Conservation (phyloP, 2,329 filamentous ascomycete species). For the Aciculosporium take region DNA sequence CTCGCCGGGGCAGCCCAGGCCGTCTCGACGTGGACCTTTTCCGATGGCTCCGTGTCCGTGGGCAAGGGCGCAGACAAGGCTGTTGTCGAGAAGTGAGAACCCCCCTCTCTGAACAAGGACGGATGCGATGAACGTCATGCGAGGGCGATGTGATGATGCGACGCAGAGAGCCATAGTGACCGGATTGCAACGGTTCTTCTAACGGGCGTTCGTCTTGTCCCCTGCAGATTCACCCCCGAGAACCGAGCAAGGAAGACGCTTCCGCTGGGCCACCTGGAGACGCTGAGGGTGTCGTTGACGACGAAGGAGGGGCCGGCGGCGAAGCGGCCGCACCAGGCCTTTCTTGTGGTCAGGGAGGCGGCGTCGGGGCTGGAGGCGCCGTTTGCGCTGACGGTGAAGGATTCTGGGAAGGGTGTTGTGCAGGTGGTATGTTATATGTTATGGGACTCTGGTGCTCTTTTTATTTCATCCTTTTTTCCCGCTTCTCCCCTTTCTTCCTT, state of each 20-base stretch:
- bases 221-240: conserved; percentile 40
- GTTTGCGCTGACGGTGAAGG: conserved; percentile 71
- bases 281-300: conserved; percentile 70
- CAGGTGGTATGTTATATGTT: conserved; percentile 57
- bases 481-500: too few relatives aligned
- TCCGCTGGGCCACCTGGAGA: conserved; percentile 51
- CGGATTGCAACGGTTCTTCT: background rate
- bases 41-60: conserved; percentile 56
- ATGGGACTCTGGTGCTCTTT: too few relatives aligned
- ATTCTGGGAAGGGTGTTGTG: conserved; percentile 72
- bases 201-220: background rate
- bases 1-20: conserved; percentile 37
- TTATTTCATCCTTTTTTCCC: too few relatives aligned
- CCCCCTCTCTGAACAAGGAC: too few relatives aligned
- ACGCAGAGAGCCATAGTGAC: too few relatives aligned
- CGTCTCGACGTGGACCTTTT: conserved; percentile 55
- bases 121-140: too few relatives aligned
- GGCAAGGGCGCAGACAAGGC: conserved; percentile 48
- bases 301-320: conserved; percentile 62
- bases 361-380: conserved; percentile 70
- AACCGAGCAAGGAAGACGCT: conserved; percentile 50
- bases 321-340: conserved; percentile 87
- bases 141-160: too few relatives aligned
- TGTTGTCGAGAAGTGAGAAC: conserved; percentile 51
- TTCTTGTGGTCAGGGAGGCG: conserved; percentile 66